Evolutionary conservation across 495 filamentous ascomycete species (phyloP).

Genomic region (Rostrohypoxylon terebratum): DNA sequence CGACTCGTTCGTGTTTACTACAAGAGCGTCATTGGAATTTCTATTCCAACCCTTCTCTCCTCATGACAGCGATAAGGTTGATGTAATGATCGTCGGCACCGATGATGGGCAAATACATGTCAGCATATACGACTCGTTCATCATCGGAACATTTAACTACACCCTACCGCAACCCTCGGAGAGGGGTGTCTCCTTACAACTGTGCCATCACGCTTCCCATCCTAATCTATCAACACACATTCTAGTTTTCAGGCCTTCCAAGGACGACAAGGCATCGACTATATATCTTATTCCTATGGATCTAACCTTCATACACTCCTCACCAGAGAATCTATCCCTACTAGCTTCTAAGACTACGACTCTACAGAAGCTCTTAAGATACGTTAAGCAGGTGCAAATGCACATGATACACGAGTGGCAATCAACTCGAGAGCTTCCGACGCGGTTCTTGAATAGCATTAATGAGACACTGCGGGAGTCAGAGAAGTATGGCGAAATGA

Average conservation of each 20-base stretch:
- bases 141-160: slow-evolving; percentile 75
- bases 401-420: slow-evolving; percentile 85
- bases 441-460: slow-evolving; percentile 78
- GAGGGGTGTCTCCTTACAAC: slow-evolving; percentile 48
- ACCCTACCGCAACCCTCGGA: slow-evolving; percentile 41
- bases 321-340: slow-evolving; percentile 82
- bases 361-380: slow-evolving; percentile 84
- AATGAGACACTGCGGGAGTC: slow-evolving; percentile 67
- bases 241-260: slow-evolving; percentile 66
- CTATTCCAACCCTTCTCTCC: slow-evolving; percentile 72
- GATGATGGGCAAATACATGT: slow-evolving; percentile 82
- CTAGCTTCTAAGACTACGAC: slow-evolving; percentile 88
- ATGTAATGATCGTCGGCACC: slow-evolving; percentile 85
- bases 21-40: slow-evolving; percentile 75
- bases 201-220: slow-evolving; percentile 76
- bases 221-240: slow-evolving; percentile 79
- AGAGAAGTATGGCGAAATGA: slow-evolving; percentile 51
- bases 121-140: slow-evolving; percentile 90
- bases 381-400: slow-evolving; percentile 79
- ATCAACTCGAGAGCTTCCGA: slow-evolving; percentile 81
- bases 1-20: slow-evolving; percentile 74
- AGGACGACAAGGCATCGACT: slow-evolving; percentile 43
- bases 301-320: slow-evolving; percentile 81
- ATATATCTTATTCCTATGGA: slow-evolving; percentile 81
- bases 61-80: slow-evolving; percentile 75